Evolutionary conservation across 257 asterid genomes (phyloP).

Genomic region (Lycium ferocissimum): DNA sequence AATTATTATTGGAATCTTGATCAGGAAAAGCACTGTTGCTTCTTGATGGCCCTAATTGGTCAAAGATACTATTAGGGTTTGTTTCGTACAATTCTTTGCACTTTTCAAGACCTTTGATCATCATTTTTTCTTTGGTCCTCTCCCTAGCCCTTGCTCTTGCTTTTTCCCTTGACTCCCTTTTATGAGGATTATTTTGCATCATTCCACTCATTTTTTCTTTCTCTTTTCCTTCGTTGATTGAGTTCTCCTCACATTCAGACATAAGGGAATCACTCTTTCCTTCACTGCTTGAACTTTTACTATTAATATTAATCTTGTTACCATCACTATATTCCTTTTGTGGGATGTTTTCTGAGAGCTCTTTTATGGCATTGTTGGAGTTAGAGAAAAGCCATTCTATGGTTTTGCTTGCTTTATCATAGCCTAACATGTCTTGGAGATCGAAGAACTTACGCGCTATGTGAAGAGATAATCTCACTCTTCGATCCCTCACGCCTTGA

Average conservation of each 20-base stretch:
- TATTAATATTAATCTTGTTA: background rate
- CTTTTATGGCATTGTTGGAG: constrained; percentile 63
- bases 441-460: constrained; percentile 78
- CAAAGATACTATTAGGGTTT: constrained; percentile 37
- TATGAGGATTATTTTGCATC: background rate
- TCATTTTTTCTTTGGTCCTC: constrained; percentile 61
- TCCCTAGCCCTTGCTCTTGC: constrained; percentile 65
- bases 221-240: background rate
- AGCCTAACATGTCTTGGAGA: constrained; percentile 79
- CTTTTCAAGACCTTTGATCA: constrained; percentile 48
- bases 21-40: constrained; percentile 24
- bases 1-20: constrained; percentile 32
- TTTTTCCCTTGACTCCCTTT: constrained; percentile 51
- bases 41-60: constrained; percentile 28
- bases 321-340: constrained; percentile 33
- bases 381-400: constrained; percentile 74
- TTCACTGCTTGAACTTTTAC: constrained; percentile 23
- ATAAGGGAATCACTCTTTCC: constrained; percentile 36
- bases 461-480: constrained; percentile 74
- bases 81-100: constrained; percentile 25
- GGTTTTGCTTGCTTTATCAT: constrained; percentile 78
- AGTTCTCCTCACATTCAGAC: constrained; percentile 53
- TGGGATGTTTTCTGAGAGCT: constrained; percentile 43
- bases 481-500: constrained; percentile 69
- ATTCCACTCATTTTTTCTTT: constrained; percentile 26